Conservation (phyloP, 306 rosid species). For the Quercus parvula region DNA sequence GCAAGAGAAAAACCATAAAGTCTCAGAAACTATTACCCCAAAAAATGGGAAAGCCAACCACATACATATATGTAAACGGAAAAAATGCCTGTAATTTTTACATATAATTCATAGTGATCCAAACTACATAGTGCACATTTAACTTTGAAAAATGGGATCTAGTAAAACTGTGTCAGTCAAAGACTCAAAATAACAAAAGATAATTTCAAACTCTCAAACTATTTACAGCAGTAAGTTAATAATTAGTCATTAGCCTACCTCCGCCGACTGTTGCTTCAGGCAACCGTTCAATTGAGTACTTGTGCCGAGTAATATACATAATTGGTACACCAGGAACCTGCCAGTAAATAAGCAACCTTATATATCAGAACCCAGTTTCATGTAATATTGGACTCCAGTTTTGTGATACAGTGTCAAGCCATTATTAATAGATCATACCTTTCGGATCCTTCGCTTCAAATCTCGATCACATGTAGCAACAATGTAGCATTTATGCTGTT, state of each 20-base stretch:
- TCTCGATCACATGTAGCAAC: conserved; percentile 96
- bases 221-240: not conserved
- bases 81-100: too few species aligned
- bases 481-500: conserved; percentile 84
- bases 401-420: not conserved
- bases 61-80: not conserved
- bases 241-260: conserved; percentile 41
- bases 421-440: conserved; percentile 44
- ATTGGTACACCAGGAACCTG: conserved; percentile 97
- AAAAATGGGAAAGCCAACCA: not conserved
- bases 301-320: conserved; percentile 87
- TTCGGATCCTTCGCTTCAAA: conserved; percentile 88
- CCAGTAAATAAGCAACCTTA: conserved; percentile 20
- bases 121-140: too few species aligned
- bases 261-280: conserved; percentile 98
- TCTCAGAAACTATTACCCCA: not conserved
- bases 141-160: not conserved
- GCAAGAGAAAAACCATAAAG: conserved; percentile 22
- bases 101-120: too few species aligned
- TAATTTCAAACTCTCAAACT: not conserved
- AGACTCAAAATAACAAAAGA: not conserved
- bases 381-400: not conserved
- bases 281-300: conserved; percentile 80
- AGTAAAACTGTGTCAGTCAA: not conserved
- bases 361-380: not conserved